A percentile compares a stretch with the other conserved stretches of the same genome.
Evolutionary conservation across 2,329 filamentous ascomycete genomes (phyloP).

Genomic region (Passalora sequoiae): DNA sequence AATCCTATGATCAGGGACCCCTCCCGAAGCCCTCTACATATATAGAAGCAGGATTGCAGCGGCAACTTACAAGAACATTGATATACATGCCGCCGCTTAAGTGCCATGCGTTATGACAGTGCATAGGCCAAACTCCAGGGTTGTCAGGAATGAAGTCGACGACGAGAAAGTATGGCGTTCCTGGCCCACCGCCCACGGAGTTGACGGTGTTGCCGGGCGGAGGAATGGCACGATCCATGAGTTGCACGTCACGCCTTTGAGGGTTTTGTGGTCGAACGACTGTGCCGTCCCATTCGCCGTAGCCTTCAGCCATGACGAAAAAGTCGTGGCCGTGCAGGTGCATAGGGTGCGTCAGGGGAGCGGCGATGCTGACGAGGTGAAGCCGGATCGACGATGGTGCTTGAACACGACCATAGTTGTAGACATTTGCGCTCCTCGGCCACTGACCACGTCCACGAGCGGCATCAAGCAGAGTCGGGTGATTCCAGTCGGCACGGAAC

Average conservation of each 20-base stretch:
- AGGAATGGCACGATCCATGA: constrained; percentile 22
- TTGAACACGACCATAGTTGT: constrained; percentile 32
- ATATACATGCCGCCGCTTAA: constrained; percentile 30
- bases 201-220: background rate
- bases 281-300: constrained; percentile 39
- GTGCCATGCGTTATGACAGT: constrained; percentile 36
- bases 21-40: too few species aligned
- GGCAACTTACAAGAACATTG: constrained; percentile 24
- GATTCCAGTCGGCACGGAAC: constrained; percentile 47
- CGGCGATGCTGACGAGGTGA: constrained; percentile 36
- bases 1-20: too few species aligned
- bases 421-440: constrained; percentile 29
- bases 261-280: constrained; percentile 37
- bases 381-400: constrained; percentile 36
- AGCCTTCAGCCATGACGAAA: constrained; percentile 39
- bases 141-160: constrained; percentile 36
- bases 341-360: constrained; percentile 39
- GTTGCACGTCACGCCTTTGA: constrained; percentile 34
- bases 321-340: constrained; percentile 47
- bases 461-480: constrained; percentile 33
- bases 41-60: background rate
- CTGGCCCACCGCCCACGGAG: background rate
- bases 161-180: constrained; percentile 26
- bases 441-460: constrained; percentile 31
- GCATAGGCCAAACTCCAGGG: constrained; percentile 37